Base-by-base conservation (phyloP, 495 filamentous ascomycete genomes). In the Bathelium albidoporum region DNA sequence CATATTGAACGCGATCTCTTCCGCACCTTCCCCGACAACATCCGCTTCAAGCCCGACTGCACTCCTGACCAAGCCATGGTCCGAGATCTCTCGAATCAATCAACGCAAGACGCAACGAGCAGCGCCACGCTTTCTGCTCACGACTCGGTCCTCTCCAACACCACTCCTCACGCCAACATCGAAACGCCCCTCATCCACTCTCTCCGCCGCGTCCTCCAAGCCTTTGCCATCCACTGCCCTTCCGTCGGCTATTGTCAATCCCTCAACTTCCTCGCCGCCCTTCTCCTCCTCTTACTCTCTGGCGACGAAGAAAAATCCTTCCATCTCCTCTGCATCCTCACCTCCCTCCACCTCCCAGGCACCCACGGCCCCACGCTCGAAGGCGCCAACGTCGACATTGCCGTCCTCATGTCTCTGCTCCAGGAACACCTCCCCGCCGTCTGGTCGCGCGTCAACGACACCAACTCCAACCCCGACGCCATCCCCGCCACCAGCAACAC, bases 161-260 rank as follows among this genome's bases (percentile, higher is more conserved):
- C 22, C 31, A 58, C n/a, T 16, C 29, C 31, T 16, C 20, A n/a
- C 18, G 70, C 72, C 58, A 74, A 80, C 34, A 70, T 78, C 2
- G 92, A 97, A 72, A 89, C 87, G 0, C 78, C 85, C 9, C 89
- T 97, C 68, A 84, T 98, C 31, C 77, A 83, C 52, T 84, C 90
- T 0, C 81, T 98, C 1, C 86, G 94, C 22, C 85, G 89, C 28
- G 90, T 97, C 10, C 81, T 98, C 39, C 86, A 88, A 68, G 90
- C 93, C 10, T 97, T 96, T 73, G 86, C 94, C 7, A 81, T 95
- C 31, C 87, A 95, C 75, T 91, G 89, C 64, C 92, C 94, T 1
- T 80, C 83, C 62, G 89, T 96, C 68, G 94, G 94, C 22, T 98
- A 98, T 71, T 97, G 94, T 63, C 94, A 98, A 70, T 95, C 90